phyloP scores from a whole-genome alignment of 306 rosid species.

The Nissolia schottii region DNA sequence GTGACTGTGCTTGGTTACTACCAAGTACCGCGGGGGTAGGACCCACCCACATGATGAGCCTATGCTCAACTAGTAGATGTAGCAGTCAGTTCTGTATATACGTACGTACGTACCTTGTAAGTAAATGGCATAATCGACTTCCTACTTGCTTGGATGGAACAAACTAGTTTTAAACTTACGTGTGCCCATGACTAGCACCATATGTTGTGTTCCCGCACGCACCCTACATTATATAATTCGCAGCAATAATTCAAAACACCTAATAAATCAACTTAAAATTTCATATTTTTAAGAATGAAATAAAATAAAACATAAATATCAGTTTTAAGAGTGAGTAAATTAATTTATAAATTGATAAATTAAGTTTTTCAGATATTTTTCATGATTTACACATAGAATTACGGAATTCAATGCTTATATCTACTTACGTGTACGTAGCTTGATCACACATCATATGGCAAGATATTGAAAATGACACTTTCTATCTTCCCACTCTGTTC shows the following conservation, averaged over 20 bases:
- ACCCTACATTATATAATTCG: no score
- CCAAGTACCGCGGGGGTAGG: neutral
- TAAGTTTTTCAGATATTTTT: no score
- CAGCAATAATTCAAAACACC: no score
- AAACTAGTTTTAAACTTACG: neutral
- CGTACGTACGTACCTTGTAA: no score
- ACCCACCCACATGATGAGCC: constrained; percentile 18
- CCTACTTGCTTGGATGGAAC: no score
- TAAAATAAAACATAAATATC: no score
- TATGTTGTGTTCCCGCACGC: neutral
- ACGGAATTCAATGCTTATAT: neutral
- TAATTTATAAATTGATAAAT: no score
- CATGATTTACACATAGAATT: no score
- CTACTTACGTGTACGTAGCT: neutral
- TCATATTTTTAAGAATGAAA: no score
- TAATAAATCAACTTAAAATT: no score
- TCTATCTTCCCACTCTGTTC: neutral
- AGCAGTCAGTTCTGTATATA: neutral
- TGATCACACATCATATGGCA: neutral
- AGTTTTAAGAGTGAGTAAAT: no score
- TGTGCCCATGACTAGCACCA: no score
- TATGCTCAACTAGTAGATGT: neutral
- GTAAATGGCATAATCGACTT: neutral
- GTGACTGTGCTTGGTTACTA: neutral
- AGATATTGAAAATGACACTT: neutral